A percentile compares a stretch with the other conserved stretches of the same genome.
phyloP scores from a whole-genome alignment of 1,284 basidiomycete genomes.

The Sanghuangporus weigelae region DNA sequence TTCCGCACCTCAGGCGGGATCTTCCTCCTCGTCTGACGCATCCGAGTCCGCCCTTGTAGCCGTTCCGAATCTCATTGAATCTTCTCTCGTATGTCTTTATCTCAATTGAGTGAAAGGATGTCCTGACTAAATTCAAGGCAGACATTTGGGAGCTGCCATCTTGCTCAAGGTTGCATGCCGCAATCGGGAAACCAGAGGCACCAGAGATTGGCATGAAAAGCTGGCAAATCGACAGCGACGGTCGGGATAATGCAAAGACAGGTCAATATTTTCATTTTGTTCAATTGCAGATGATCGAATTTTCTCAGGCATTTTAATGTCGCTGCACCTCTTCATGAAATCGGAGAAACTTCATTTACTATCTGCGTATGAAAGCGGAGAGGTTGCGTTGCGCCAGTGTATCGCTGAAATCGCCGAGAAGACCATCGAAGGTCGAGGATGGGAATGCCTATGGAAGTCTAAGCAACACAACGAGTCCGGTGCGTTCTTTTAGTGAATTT shows the following conservation, averaged over 20 bases:
- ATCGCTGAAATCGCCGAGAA: slow-evolving; percentile 31
- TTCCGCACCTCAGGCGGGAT: slow-evolving; percentile 10
- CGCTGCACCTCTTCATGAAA: slow-evolving; percentile 57
- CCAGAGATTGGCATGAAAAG: slow-evolving; percentile 26
- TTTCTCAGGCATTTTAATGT: slow-evolving; percentile 76
- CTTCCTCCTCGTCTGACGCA: slow-evolving; percentile 19
- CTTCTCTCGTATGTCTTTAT: slow-evolving; percentile 58
- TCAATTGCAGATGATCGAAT: background rate
- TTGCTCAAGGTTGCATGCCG: slow-evolving; percentile 67
- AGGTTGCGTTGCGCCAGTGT: slow-evolving; percentile 60
- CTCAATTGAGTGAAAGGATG: background rate
- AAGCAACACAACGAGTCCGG: slow-evolving; percentile 78
- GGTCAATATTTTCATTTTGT: slow-evolving; percentile 27
- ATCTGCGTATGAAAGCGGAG: slow-evolving; percentile 79
- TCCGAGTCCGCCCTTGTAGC: slow-evolving; percentile 53
- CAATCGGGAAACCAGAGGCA: slow-evolving; percentile 51
- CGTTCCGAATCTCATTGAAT: slow-evolving; percentile 83
- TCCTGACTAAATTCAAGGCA: slow-evolving; percentile 40
- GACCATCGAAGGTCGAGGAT: slow-evolving; percentile 69
- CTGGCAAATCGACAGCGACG: slow-evolving; percentile 33
- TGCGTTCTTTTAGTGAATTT: slow-evolving; percentile 32
- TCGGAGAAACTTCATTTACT: slow-evolving; percentile 49
- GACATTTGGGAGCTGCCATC: slow-evolving; percentile 76
- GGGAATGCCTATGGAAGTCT: slow-evolving; percentile 65
- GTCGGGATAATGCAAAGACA: slow-evolving; percentile 39